Conservation (phyloP, 2,329 filamentous ascomycete genomes). For the Mycocentrospora acerina region DNA sequence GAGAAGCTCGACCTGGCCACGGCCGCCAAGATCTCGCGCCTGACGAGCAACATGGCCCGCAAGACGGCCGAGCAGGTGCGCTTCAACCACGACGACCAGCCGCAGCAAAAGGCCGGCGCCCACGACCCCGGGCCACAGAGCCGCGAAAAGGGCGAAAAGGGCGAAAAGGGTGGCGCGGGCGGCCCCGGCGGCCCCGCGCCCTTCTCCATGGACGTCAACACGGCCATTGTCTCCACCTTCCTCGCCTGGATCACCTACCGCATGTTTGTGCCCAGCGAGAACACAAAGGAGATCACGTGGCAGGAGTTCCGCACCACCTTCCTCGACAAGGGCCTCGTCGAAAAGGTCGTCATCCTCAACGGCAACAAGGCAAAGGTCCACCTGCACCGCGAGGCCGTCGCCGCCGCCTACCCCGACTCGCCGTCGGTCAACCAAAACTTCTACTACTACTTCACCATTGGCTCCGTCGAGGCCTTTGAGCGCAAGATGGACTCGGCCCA, state of each 20-base stretch:
- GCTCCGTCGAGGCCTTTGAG: conserved; percentile 92
- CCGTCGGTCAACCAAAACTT: conserved; percentile 68
- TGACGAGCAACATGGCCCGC: conserved; percentile 59
- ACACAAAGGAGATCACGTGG: conserved; percentile 85
- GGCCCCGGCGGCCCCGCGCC: conserved; percentile 19
- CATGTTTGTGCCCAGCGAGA: conserved; percentile 66
- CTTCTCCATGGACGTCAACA: conserved; percentile 52
- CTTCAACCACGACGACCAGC: conserved; percentile 29
- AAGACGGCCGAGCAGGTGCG: conserved; percentile 47
- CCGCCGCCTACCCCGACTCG: conserved; percentile 73
- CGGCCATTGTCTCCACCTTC: conserved; percentile 59
- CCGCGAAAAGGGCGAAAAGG: conserved; percentile 33
- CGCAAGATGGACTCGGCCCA: conserved; percentile 85
- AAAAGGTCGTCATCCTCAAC: conserved; percentile 83
- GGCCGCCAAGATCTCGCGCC: conserved; percentile 61
- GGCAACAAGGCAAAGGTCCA: conserved; percentile 77
- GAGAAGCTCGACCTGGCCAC: conserved; percentile 54
- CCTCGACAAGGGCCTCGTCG: conserved; percentile 91
- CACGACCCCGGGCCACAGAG: conserved; percentile 49
- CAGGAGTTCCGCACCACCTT: conserved; percentile 94
- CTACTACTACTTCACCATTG: conserved; percentile 92
- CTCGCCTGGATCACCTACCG: conserved; percentile 61
- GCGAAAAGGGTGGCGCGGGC: conserved; percentile 16
- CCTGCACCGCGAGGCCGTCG: conserved; percentile 72
- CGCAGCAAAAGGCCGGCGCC: conserved; percentile 47